Evolutionary conservation across 805 yeast genomes (phyloP).

Genomic region (Candida silvatica): DNA sequence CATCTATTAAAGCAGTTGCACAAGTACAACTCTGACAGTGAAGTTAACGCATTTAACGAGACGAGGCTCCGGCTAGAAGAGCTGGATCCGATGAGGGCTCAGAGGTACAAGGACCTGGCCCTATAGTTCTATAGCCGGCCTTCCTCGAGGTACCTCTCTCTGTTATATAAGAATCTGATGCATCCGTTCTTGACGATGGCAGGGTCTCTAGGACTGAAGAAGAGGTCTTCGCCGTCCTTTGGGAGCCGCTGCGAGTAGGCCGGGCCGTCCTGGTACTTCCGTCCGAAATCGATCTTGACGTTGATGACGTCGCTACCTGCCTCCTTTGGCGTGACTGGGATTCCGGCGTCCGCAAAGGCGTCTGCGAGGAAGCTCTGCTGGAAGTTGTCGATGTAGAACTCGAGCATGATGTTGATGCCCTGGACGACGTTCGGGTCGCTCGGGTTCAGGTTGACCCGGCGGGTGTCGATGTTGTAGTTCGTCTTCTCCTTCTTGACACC

Average conservation of each 20-base stretch:
- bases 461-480: conserved; percentile 6
- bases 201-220: conserved; percentile 21
- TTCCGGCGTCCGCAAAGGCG: conserved; percentile 12
- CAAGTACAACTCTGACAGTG: conserved; percentile 4
- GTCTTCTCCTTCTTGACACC: conserved; percentile 7
- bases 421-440: conserved; percentile 1
- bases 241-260: background rate
- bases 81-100: conserved; percentile 58
- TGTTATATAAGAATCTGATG: conserved; percentile 24
- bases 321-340: conserved; percentile 12
- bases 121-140: conserved; percentile 3
- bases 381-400: conserved; percentile 23
- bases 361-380: conserved; percentile 17
- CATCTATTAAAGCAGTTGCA: conserved; percentile 33
- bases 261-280: conserved; percentile 3
- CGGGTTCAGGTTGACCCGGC: conserved; percentile 2
- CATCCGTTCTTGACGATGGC: conserved; percentile 24
- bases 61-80: conserved; percentile 35
- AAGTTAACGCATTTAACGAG: conserved; percentile 17
- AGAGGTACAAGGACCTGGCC: conserved; percentile 41
- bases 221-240: conserved; percentile 14
- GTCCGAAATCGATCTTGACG: conserved; percentile 21
- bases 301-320: conserved; percentile 21
- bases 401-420: conserved; percentile 22
- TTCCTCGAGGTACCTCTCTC: conserved; percentile 19